phyloP scores from a whole-genome alignment of 192 early-diverging fungal genomes.

The Rhizophagus clarus region DNA sequence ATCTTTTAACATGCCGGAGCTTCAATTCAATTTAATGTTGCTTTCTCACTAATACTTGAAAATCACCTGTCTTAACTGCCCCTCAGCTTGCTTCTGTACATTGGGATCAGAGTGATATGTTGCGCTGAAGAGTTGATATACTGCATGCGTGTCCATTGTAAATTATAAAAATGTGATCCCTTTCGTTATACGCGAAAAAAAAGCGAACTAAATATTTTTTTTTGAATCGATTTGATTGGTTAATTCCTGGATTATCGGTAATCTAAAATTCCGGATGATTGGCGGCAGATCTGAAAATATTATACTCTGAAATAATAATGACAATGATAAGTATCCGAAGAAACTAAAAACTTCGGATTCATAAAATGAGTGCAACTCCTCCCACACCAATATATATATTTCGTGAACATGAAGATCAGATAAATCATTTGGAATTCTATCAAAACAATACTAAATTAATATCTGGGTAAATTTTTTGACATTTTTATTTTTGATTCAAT shows the following conservation, averaged over 20 bases:
- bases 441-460: conserved; percentile 38
- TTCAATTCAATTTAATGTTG: no score
- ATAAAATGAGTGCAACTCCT: conserved; percentile 5
- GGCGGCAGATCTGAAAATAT: no score
- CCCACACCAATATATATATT: conserved; percentile 44
- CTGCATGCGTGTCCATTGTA: conserved; percentile 59
- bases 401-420: conserved; percentile 42
- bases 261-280: no score
- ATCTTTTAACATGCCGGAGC: no score
- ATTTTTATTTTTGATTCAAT: conserved; percentile 20
- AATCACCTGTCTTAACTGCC: conserved; percentile 71
- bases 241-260: no score
- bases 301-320: no score
- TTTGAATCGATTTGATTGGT: no score
- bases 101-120: conserved; percentile 79
- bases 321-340: no score
- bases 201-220: neutral
- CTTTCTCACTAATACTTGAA: neutral
- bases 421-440: conserved; percentile 42
- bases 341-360: no score
- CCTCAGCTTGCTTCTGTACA: conserved; percentile 82
- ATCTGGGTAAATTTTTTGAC: conserved; percentile 37
- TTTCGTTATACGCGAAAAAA: neutral
- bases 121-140: conserved; percentile 74
- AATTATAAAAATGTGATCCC: neutral